Conservation (phyloP, 1,284 basidiomycete genomes). For the Heterobasidion parviporum region DNA sequence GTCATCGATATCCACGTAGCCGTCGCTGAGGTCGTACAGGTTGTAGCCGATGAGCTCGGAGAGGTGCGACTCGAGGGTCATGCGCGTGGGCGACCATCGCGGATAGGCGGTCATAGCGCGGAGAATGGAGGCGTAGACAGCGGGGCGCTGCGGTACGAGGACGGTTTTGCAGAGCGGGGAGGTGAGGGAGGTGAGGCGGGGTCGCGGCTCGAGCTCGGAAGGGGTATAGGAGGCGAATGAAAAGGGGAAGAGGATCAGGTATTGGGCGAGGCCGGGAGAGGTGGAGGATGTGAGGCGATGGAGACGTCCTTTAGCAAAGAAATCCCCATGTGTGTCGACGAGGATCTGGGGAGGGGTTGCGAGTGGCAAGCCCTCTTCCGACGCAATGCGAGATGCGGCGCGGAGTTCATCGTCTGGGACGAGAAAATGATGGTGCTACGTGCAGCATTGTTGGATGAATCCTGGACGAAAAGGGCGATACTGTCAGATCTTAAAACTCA, state of each 20-base stretch:
- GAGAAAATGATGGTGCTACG: conserved; percentile 19
- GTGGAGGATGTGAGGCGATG: conserved; percentile 16
- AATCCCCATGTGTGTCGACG: conserved; percentile 17
- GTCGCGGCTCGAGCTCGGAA: neutral
- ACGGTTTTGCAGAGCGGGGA: too few species aligned
- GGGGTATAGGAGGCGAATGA: too few species aligned
- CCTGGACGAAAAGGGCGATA: neutral
- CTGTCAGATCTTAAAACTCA: conserved; percentile 6
- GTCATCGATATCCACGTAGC: neutral
- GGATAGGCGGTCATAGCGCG: too few species aligned
- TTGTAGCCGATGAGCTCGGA: too few species aligned
- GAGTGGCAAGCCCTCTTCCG: conserved; percentile 16
- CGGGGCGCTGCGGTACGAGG: too few species aligned
- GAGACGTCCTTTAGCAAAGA: conserved; percentile 15
- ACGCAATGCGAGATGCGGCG: conserved; percentile 16
- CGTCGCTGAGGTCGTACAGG: neutral
- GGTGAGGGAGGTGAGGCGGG: too few species aligned
- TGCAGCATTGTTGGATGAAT: neutral
- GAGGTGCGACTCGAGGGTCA: too few species aligned
- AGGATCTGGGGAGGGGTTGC: conserved; percentile 14
- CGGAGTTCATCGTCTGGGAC: conserved; percentile 18
- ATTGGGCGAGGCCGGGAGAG: conserved; percentile 9
- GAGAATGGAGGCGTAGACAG: too few species aligned
- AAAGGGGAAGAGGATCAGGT: conserved; percentile 8
- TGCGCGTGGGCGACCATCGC: too few species aligned